Evolutionary conservation across 2,329 filamentous ascomycete genomes (phyloP).

Genomic region (Zymoseptoria pseudotritici): DNA sequence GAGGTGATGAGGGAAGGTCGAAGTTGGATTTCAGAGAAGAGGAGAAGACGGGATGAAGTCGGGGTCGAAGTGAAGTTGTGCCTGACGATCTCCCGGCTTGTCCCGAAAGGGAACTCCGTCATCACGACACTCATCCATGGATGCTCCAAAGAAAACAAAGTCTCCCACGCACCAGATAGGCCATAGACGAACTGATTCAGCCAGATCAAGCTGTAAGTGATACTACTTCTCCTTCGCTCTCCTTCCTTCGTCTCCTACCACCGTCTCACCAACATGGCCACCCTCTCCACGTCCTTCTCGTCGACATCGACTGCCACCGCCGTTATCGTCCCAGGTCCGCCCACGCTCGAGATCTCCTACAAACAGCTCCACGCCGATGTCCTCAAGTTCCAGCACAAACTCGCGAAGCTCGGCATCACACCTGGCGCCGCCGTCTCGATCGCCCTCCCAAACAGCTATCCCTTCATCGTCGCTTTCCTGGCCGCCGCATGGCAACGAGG

Average conservation of each 20-base stretch:
- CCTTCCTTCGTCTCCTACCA: background rate
- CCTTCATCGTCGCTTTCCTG: slow-evolving; percentile 81
- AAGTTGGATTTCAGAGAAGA: background rate
- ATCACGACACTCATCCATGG: background rate
- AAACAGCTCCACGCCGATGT: slow-evolving; percentile 59
- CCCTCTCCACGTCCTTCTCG: slow-evolving; percentile 52
- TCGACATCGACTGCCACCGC: slow-evolving; percentile 48
- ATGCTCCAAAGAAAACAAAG: background rate
- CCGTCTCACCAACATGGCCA: slow-evolving; percentile 45
- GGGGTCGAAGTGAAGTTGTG: background rate
- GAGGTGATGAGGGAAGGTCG: background rate
- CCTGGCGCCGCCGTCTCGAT: slow-evolving; percentile 69
- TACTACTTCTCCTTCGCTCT: background rate
- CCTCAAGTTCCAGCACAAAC: slow-evolving; percentile 64
- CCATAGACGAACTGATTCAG: too few relatives aligned
- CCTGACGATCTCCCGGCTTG: background rate
- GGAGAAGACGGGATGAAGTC: background rate
- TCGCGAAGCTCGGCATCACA: slow-evolving; percentile 66
- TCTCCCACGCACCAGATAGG: background rate
- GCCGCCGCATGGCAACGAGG: slow-evolving; percentile 78
- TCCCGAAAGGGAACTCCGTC: background rate
- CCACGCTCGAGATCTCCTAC: slow-evolving; percentile 63
- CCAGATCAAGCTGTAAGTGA: background rate
- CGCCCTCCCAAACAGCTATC: slow-evolving; percentile 74
- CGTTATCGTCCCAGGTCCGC: slow-evolving; percentile 64